Base-by-base conservation (phyloP, 257 asterid genomes). In the Scutellaria baicalensis region DNA sequence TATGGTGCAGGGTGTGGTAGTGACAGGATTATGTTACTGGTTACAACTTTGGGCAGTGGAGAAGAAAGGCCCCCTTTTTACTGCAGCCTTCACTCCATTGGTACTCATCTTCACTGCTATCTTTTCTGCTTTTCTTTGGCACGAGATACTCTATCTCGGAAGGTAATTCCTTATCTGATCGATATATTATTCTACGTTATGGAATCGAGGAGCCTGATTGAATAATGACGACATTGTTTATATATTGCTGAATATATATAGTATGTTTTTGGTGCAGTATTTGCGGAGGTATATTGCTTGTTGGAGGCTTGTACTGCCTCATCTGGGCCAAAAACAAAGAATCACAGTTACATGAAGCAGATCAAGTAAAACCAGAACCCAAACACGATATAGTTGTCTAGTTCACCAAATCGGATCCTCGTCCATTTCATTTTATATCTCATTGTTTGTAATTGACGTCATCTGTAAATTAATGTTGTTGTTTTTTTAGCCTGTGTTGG, bases 271-370 rank as follows among this genome's bases (percentile, higher is more conserved):
- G 31, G 59, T 79, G 74, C 85, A 88, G 96, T 79, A 59, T 86
- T 16, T 80, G 75, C 75, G 93, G 96, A 72, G 81, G 83, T 14
- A 27, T 86, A 13, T 57, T 89, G 31, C 73, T 89, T 52, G 72
- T 82, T 7, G 89, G 66, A 38, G 96, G 93, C 0, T 69, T 89
- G 12, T 86, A 84, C 74, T 67, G 84, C 65, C 82, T 84, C 39
- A 65, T 84, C 21, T 89, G 93, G 96, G 96, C 91, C 38, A 89
- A 82, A 75, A 80, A 73, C 68, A 80, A 77, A 74, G 91, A 89
- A 71, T 70, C 73, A 11, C 18, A 76, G 45, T 27, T 27, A 27
- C 56, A 6, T 1, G 57, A 82, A 52, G 77, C 18, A 60, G 64
- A 55, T 14, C 66, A 68, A 40, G 80, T 64, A n/a, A 62, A 64